Base-by-base conservation (phyloP, 2,329 filamentous ascomycete species). In the Herpotrichia juniperi region DNA sequence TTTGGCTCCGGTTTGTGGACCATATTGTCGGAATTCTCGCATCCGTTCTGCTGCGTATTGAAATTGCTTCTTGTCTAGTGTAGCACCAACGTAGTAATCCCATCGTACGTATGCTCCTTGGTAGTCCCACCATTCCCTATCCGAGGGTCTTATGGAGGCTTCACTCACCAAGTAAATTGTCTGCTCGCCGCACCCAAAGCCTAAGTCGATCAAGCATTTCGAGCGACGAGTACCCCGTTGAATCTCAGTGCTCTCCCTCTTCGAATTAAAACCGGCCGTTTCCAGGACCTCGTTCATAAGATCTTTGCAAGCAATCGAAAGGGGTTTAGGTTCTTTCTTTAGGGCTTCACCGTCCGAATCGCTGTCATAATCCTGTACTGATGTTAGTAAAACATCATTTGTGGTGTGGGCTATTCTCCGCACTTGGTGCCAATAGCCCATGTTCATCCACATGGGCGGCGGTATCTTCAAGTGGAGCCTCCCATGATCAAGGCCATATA, bases 371-470 rank as follows among this genome's bases (percentile, higher is more conserved):
- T 24, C 14, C 40, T 43, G 25, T 9, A 10, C 30, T 11, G 8
- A 6, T 37, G 34, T 37, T 19, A 37, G 34, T 7, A 17, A 37
- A 8, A 17, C 5, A 21, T 4, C 9, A 9, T 22, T 9, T 42
- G 22, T 21, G 35, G 9, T 17, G 7, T 21, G 6, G 17, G 16
- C 17, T 30, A n/a, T 19, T 16, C n/a, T 30, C n/a, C 16, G 25
- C 40, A 30, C 24, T 26, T 21, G 11, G 63, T 78, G 79, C 83
- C 83, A 86, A 53, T 82, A 85, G 0, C 83, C 83, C 71, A 86
- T 79, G 50, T 85, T 86, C 82, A 86, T 86, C 83, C 83, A 86
- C 82, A 85, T 83, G n/a, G 75, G 76, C 3, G 58, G 54, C 1
- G 79, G 78, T 1, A 80, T 63, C 16, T 74, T 68, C 19, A 83